A percentile compares a stretch with the other conserved stretches of the same genome.
phyloP scores from a whole-genome alignment of 176 grass and related monocot genomes.

The Oryza glaberrima region DNA sequence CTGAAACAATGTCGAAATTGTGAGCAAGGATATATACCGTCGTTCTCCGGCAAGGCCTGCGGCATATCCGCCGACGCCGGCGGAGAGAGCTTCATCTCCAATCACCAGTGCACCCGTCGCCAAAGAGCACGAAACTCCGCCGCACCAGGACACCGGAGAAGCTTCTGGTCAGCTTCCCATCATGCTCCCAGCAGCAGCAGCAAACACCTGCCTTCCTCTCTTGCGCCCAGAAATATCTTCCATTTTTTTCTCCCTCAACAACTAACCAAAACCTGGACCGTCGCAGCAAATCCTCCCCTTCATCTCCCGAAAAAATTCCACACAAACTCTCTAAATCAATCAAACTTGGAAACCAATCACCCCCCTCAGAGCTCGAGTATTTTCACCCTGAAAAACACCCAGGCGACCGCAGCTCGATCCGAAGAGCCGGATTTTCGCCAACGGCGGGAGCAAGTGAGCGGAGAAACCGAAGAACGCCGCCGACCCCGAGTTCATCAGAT shows the following conservation, averaged over 20 bases:
- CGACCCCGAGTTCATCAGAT: conserved; percentile 41
- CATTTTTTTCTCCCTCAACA: background rate
- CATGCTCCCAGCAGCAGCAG: conserved; percentile 14
- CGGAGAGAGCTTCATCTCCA: conserved; percentile 49
- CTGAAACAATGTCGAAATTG: conserved; percentile 20
- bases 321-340: background rate
- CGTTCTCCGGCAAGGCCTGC: conserved; percentile 43
- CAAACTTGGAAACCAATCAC: background rate
- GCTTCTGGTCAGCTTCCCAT: conserved; percentile 21
- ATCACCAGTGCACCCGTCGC: background rate
- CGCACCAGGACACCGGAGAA: background rate
- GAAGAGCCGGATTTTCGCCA: background rate
- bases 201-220: conserved; percentile 21
- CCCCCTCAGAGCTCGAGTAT: conserved; percentile 26
- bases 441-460: conserved; percentile 21
- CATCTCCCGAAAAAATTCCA: conserved; percentile 22
- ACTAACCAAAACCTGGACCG: conserved; percentile 64
- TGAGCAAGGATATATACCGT: conserved; percentile 32
- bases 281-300: conserved; percentile 45
- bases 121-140: conserved; percentile 10
- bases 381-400: conserved; percentile 4
- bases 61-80: conserved; percentile 36
- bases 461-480: conserved; percentile 48
- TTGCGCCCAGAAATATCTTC: conserved; percentile 7
- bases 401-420: conserved; percentile 12